These are phyloP conservation scores for Fusarium zealandicum DNA, from an alignment of 2,329 filamentous ascomycete species.

Conservation along the genomic window DNA sequence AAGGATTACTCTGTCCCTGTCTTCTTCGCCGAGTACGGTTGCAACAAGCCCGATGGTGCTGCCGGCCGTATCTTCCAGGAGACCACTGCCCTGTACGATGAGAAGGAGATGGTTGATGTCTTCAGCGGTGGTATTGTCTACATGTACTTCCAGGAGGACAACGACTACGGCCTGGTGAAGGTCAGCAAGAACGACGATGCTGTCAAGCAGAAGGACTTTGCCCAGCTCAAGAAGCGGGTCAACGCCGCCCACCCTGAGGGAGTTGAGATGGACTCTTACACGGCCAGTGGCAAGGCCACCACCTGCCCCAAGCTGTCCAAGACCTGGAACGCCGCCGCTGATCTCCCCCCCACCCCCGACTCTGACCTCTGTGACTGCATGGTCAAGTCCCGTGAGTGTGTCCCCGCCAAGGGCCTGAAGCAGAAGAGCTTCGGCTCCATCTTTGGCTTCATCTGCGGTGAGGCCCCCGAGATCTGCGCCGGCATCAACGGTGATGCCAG, in stretches of 20 bases:
- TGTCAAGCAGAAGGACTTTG: slow-evolving; percentile 76
- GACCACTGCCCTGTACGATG: slow-evolving; percentile 79
- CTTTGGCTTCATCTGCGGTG: slow-evolving; percentile 78
- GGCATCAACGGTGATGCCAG: slow-evolving; percentile 74
- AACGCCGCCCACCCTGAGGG: slow-evolving; percentile 70
- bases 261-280: slow-evolving; percentile 73
- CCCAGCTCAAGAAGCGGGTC: slow-evolving; percentile 73
- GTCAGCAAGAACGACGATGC: slow-evolving; percentile 63
- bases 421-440: slow-evolving; percentile 68
- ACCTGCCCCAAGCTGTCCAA: slow-evolving; percentile 72
- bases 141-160: slow-evolving; percentile 94
- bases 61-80: slow-evolving; percentile 83
- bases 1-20: slow-evolving; percentile 87
- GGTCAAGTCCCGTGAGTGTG: slow-evolving; percentile 75
- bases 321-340: slow-evolving; percentile 70
- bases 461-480: slow-evolving; percentile 62
- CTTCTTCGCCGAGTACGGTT: slow-evolving; percentile 99
- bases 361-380: slow-evolving; percentile 84
- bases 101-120: slow-evolving; percentile 80
- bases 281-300: slow-evolving; percentile 72
- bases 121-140: slow-evolving; percentile 98
- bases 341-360: slow-evolving; percentile 85
- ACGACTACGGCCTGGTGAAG: slow-evolving; percentile 84
- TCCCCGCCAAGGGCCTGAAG: slow-evolving; percentile 64
- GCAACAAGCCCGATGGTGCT: slow-evolving; percentile 71